Evolutionary conservation across 2,329 filamentous ascomycete species (phyloP).

Genomic region (Penicillium verrucosum): DNA sequence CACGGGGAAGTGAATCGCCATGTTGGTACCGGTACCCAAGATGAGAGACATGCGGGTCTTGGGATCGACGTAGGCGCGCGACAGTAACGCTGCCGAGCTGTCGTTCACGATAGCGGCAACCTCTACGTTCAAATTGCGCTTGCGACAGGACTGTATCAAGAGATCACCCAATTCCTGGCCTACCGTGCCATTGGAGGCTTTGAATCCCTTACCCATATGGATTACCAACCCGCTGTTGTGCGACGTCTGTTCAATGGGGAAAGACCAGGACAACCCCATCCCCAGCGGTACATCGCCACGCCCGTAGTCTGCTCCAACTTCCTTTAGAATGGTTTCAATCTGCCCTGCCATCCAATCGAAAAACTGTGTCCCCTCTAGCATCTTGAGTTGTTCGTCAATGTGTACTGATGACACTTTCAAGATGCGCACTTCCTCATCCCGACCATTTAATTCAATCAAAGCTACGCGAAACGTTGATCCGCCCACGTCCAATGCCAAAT

Average conservation of each 20-base stretch:
- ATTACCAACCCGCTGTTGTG: constrained; percentile 55
- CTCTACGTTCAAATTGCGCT: constrained; percentile 54
- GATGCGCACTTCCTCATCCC: constrained; percentile 52
- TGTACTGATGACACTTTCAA: constrained; percentile 52
- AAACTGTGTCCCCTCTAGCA: constrained; percentile 55
- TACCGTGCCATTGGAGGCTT: constrained; percentile 56
- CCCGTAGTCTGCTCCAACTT: constrained; percentile 41
- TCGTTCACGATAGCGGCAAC: constrained; percentile 65
- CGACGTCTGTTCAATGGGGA: constrained; percentile 64
- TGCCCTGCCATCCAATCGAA: constrained; percentile 66
- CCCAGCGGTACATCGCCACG: constrained; percentile 43
- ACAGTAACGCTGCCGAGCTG: constrained; percentile 59
- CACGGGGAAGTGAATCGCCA: constrained; percentile 60
- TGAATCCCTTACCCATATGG: constrained; percentile 65
- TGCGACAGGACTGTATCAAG: constrained; percentile 57
- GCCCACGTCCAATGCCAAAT: constrained; percentile 61
- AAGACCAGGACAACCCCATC: constrained; percentile 65
- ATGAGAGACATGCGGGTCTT: constrained; percentile 62
- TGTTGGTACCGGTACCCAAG: constrained; percentile 63
- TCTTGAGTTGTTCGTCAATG: constrained; percentile 57
- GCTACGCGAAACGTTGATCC: constrained; percentile 65
- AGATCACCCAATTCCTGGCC: constrained; percentile 59
- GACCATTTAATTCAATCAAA: constrained; percentile 55
- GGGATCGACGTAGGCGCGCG: constrained; percentile 59
- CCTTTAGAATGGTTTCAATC: constrained; percentile 54